Conservation (phyloP, 164 flowering plant species). For the Liquidambar formosana region DNA sequence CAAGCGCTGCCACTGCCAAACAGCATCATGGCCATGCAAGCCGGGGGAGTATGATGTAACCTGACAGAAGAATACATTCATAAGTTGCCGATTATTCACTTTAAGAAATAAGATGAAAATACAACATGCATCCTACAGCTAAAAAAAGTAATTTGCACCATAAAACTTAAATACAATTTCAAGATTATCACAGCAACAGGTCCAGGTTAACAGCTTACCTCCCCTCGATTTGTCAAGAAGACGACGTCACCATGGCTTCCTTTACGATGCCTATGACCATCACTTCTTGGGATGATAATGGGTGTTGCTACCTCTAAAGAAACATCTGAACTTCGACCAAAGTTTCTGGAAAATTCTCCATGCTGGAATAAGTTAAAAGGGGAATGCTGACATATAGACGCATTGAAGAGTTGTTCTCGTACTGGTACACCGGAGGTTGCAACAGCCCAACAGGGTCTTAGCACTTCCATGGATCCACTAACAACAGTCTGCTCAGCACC, state of each 20-base stretch:
- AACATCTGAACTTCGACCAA: slow-evolving; percentile 52
- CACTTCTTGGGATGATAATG: slow-evolving; percentile 74
- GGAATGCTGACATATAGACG: slow-evolving; percentile 81
- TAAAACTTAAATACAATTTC: not conserved
- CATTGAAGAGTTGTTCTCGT: slow-evolving; percentile 94
- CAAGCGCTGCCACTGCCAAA: slow-evolving; percentile 90
- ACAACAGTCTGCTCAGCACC: slow-evolving; percentile 92
- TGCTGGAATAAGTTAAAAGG: slow-evolving; percentile 79
- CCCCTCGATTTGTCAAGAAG: slow-evolving; percentile 93
- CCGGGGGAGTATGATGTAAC: slow-evolving; percentile 91
- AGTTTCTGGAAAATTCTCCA: slow-evolving; percentile 71
- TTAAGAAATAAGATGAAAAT: not conserved
- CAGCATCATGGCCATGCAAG: slow-evolving; percentile 85
- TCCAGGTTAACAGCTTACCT: slow-evolving; percentile 54
- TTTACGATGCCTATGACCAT: slow-evolving; percentile 86
- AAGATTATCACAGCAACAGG: not conserved
- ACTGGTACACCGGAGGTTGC: slow-evolving; percentile 98
- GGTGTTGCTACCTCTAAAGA: slow-evolving; percentile 94
- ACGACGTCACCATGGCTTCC: slow-evolving; percentile 98
- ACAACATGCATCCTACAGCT: not conserved
- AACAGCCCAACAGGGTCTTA: slow-evolving; percentile 96
- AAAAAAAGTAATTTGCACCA: not conserved
- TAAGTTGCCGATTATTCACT: not conserved
- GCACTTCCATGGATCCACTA: slow-evolving; percentile 96
- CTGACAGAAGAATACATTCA: slow-evolving; percentile 35